Evolutionary conservation across 2,329 filamentous ascomycete species (phyloP), one percentile per base, ranked within the genome.

Genomic region (Talaromyces sp.): DNA sequence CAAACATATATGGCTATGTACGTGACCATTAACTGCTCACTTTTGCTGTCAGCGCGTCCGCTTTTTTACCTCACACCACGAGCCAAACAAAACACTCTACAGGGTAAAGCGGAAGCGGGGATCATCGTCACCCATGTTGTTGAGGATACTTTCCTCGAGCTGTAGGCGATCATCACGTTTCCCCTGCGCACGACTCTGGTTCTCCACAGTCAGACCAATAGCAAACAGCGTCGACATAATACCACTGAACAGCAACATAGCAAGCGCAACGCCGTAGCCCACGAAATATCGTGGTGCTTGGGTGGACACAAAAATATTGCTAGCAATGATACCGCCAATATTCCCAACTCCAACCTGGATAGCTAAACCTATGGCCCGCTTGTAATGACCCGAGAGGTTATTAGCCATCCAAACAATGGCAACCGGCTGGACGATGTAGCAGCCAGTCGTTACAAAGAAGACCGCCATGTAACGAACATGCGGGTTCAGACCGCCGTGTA

Each of bases 241-340:
- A 5, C 72, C 71, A 58, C 72, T 74, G 13, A 75, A 67, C 62
- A 74, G 65, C 62, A 75, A 66, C 65, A 74, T 70, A 1, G 65
- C 76, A 3, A 80, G 69, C 6, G 75, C 72, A 17, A 75, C 71
- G 0, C 40, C 45, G 58, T 78, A 80, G 1, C 78, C 79, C 0
- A 77, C 75, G 1, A 69, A 72, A 67, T 80, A 81, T 15, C 58
- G 67, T 1, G 79, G 78, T 1, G 69, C 73, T 59, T 78, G 70
- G 29, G 43, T 36, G 27, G 25, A 45, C 4, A 61, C 19, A n/a
- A 79, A 81, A 61, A 81, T 76, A 66, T 80, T 79, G 17, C 86
- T 89, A 0, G 85, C 83, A 65, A 90, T 83, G 34, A 91, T 74
- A 0, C 89, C 90, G 2, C 90, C 90, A n/a, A 91, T 73, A 63